A percentile compares a stretch with the other conserved stretches of the same genome.
These are phyloP conservation scores for Saccharomyces hybrid DNA, from an alignment of 1,139 yeast species.

Conservation along the genomic window DNA sequence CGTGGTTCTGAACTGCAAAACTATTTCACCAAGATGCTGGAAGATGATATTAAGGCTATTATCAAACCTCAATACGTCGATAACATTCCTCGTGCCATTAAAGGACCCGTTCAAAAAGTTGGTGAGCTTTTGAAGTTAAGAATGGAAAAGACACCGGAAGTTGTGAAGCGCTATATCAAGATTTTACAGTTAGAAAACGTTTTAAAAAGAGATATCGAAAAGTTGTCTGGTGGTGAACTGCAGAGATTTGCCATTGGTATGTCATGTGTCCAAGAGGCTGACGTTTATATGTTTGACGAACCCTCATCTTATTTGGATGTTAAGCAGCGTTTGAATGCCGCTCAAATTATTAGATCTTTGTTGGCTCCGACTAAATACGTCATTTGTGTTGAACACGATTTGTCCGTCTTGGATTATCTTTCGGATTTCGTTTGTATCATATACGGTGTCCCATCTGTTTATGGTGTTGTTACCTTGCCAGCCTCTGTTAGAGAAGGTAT, in stretches of 20 bases:
- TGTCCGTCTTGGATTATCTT: constrained; percentile 90
- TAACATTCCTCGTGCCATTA: constrained; percentile 91
- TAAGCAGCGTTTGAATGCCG: constrained; percentile 97
- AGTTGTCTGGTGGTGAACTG: constrained; percentile 95
- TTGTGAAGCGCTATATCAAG: constrained; percentile 53
- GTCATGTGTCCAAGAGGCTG: constrained; percentile 92
- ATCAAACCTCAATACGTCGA: constrained; percentile 98
- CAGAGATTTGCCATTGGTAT: constrained; percentile 97
- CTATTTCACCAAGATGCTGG: constrained; percentile 87
- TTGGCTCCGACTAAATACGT: constrained; percentile 70
- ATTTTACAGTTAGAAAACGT: constrained; percentile 68
- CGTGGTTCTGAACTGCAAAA: constrained; percentile 97
- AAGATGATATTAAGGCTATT: constrained; percentile 87
- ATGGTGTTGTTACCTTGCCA: constrained; percentile 96
- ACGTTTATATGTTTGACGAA: constrained; percentile 98
- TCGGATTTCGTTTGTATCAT: constrained; percentile 94
- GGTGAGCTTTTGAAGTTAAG: constrained; percentile 74
- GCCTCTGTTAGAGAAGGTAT: constrained; percentile 97
- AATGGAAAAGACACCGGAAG: constrained; percentile 56
- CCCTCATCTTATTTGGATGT: constrained; percentile 98
- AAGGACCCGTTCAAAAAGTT: constrained; percentile 82
- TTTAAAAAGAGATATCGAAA: constrained; percentile 75
- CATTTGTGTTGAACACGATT: constrained; percentile 96
- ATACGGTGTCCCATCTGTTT: constrained; percentile 96
- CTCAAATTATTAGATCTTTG: constrained; percentile 82